A percentile compares a stretch with the other conserved stretches of the same genome.
These are phyloP conservation scores for Graphilbum fragrans DNA, from an alignment of 2,329 filamentous ascomycete genomes.

Conservation along the genomic window DNA sequence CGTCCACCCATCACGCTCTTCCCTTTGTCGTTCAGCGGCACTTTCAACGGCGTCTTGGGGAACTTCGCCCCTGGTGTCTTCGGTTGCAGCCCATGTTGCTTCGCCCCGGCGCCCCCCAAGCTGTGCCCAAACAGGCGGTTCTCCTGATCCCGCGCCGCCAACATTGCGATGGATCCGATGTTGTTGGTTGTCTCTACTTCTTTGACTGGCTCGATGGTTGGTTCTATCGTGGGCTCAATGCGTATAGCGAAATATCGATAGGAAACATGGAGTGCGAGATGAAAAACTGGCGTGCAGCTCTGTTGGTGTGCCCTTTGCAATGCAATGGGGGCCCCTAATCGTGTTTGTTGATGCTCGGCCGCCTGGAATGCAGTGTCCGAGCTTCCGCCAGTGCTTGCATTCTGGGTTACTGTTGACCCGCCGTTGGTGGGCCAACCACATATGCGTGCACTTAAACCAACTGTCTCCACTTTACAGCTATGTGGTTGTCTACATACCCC, in stretches of 20 bases:
- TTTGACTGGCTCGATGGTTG: not conserved
- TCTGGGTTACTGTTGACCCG: slow-evolving; percentile 3
- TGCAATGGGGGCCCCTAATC: too few relatives aligned
- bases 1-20: slow-evolving; percentile 39
- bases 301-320: too few relatives aligned
- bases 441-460: not conserved
- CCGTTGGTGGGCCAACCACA: slow-evolving; percentile 8
- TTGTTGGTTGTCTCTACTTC: not conserved
- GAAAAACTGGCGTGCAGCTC: too few relatives aligned
- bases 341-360: not conserved
- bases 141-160: slow-evolving; percentile 75
- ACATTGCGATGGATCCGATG: slow-evolving; percentile 37
- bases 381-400: not conserved
- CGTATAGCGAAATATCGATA: too few relatives aligned
- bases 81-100: slow-evolving; percentile 56
- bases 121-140: slow-evolving; percentile 71
- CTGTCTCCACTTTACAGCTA: not conserved
- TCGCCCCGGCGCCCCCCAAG: slow-evolving; percentile 49
- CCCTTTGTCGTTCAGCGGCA: slow-evolving; percentile 69
- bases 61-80: slow-evolving; percentile 70
- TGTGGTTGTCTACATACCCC: too few relatives aligned
- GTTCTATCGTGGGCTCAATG: too few relatives aligned
- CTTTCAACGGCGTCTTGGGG: slow-evolving; percentile 72
- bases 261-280: too few relatives aligned
- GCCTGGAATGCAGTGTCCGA: not conserved